A percentile compares a stretch with the other conserved stretches of the same genome.
phyloP scores from a whole-genome alignment of 768 basidiomycete species.

The Goffeauzyma gilvescens region DNA sequence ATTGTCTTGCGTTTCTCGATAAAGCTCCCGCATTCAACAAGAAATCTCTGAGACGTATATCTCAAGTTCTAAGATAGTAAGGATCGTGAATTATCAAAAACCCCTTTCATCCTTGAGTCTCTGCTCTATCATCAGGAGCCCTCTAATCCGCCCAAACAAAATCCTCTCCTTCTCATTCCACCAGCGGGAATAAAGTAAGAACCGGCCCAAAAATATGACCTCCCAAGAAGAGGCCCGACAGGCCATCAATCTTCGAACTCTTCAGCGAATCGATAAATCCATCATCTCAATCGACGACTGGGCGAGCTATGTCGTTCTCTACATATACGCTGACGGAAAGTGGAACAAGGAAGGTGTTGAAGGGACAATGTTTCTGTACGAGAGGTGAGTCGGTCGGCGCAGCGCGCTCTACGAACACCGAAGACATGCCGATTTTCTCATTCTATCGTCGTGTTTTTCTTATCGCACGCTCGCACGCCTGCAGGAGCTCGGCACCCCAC shows the following conservation, averaged over 20 bases:
- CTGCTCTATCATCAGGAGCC: too few species aligned
- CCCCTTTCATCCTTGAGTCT: too few species aligned
- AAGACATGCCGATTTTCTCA: neutral
- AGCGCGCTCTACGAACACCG: too few species aligned
- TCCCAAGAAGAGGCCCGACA: constrained; percentile 1
- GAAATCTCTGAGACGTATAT: too few species aligned
- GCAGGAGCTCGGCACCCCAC: constrained; percentile 3
- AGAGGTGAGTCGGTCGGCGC: constrained; percentile 6
- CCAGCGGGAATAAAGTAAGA: too few species aligned
- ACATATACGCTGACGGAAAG: constrained; percentile 5
- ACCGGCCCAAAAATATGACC: too few species aligned
- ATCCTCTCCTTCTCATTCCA: too few species aligned
- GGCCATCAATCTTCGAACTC: constrained; percentile 16
- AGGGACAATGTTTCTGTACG: constrained; percentile 16
- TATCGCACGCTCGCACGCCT: neutral
- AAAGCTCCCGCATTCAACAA: too few species aligned
- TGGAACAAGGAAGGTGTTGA: constrained; percentile 19
- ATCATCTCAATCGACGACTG: constrained; percentile 12
- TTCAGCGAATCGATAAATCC: constrained; percentile 13
- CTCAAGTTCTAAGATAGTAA: too few species aligned
- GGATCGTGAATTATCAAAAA: too few species aligned
- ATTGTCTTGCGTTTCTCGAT: too few species aligned
- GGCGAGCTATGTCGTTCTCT: constrained; percentile 15
- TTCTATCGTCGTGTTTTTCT: neutral
- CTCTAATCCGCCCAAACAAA: too few species aligned